These are phyloP conservation scores for Grigorovia transvaalensis DNA, from an alignment of 805 yeast species.

Conservation along the genomic window DNA sequence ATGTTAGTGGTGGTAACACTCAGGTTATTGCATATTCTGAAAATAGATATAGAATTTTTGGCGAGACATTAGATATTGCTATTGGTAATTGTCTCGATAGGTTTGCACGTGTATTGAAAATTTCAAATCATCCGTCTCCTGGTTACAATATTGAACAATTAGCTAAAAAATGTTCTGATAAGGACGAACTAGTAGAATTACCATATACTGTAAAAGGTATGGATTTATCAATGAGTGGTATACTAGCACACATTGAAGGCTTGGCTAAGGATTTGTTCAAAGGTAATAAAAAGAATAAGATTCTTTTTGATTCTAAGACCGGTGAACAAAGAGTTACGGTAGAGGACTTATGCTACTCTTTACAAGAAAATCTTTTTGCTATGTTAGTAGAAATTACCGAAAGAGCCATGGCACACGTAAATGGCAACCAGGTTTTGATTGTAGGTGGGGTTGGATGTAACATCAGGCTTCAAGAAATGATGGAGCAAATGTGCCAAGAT, in stretches of 20 bases:
- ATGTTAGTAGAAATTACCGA: constrained; percentile 98
- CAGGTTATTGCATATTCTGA: constrained; percentile 95
- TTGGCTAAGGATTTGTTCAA: constrained; percentile 63
- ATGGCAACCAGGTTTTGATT: constrained; percentile 75
- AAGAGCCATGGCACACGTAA: constrained; percentile 96
- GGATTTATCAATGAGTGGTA: constrained; percentile 97
- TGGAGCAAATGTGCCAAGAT: constrained; percentile 88
- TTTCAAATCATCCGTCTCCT: constrained; percentile 91
- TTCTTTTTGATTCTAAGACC: constrained; percentile 30
- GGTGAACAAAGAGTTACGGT: constrained; percentile 48
- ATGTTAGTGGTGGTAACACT: constrained; percentile 97
- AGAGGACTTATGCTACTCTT: constrained; percentile 84
- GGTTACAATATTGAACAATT: constrained; percentile 95
- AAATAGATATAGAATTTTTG: constrained; percentile 92
- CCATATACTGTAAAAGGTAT: constrained; percentile 98
- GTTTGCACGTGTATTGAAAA: constrained; percentile 83
- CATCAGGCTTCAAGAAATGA: constrained; percentile 85
- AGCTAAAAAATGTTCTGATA: constrained; percentile 56
- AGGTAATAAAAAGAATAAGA: constrained; percentile 31
- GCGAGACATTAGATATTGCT: constrained; percentile 97
- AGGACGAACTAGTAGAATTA: constrained; percentile 46
- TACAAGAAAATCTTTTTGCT: constrained; percentile 87
- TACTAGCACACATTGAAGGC: constrained; percentile 72
- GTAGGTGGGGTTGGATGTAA: constrained; percentile 99
- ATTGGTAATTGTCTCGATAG: constrained; percentile 95